Conservation (phyloP, 139 green algal species). For the Micractinium sp. region DNA sequence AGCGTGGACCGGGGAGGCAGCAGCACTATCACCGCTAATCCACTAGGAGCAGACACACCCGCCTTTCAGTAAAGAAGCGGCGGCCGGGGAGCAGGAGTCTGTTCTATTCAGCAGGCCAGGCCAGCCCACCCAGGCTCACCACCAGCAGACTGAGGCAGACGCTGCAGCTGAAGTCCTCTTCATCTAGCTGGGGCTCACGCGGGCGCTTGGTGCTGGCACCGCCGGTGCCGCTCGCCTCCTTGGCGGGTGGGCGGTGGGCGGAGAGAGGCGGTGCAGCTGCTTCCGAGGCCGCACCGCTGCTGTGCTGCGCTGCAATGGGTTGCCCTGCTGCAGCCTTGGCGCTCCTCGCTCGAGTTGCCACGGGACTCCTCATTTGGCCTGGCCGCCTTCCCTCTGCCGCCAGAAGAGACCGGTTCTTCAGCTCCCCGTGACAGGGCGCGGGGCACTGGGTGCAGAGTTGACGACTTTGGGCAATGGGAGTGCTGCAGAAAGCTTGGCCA, state of each 20-base stretch:
- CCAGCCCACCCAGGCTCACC: background rate
- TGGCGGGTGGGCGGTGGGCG: background rate
- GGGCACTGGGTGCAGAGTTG: too few relatives aligned
- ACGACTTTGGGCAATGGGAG: too few relatives aligned
- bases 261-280: background rate
- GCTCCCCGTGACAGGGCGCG: too few relatives aligned
- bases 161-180: constrained; percentile 1
- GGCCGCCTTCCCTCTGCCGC: too few relatives aligned
- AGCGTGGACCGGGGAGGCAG: too few relatives aligned
- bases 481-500: too few relatives aligned
- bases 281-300: too few relatives aligned
- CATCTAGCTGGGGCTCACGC: background rate
- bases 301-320: too few relatives aligned
- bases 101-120: background rate
- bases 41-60: background rate
- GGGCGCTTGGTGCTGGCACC: background rate
- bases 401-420: too few relatives aligned
- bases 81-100: background rate
- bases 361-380: too few relatives aligned
- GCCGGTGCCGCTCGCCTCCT: background rate
- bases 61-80: background rate
- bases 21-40: background rate
- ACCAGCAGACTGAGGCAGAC: constrained; percentile 14
- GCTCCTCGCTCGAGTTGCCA: too few relatives aligned
- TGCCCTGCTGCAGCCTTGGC: too few relatives aligned